phyloP scores from a whole-genome alignment of 2,329 filamentous ascomycete genomes.

The Phaeomoniella chlamydospora region DNA sequence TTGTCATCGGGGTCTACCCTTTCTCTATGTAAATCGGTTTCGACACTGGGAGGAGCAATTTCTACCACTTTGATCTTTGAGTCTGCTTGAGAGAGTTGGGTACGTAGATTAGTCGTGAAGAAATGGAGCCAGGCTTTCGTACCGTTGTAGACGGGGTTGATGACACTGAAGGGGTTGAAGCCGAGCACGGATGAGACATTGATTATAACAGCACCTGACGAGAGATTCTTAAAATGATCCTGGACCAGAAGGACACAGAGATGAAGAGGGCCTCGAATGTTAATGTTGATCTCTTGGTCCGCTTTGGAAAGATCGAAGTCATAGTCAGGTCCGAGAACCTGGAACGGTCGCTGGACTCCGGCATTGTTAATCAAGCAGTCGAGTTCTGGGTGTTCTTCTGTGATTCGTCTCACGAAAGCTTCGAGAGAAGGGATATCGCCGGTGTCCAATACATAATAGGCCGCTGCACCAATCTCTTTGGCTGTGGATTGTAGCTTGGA shows the following conservation, averaged over 20 bases:
- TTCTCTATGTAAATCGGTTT: constrained; percentile 41
- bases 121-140: constrained; percentile 46
- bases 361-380: constrained; percentile 48
- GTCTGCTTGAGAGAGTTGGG: constrained; percentile 27
- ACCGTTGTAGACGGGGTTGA: constrained; percentile 45
- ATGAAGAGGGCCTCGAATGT: constrained; percentile 44
- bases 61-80: constrained; percentile 36
- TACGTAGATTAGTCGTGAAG: constrained; percentile 39
- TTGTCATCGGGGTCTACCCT: constrained; percentile 42
- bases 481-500: constrained; percentile 32
- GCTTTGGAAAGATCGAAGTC: constrained; percentile 28
- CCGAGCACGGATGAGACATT: constrained; percentile 41
- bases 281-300: constrained; percentile 44
- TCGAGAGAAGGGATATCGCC: constrained; percentile 25
- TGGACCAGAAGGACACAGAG: constrained; percentile 32
- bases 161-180: constrained; percentile 35
- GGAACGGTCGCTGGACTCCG: constrained; percentile 40
- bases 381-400: constrained; percentile 35
- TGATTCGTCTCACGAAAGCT: constrained; percentile 29
- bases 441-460: constrained; percentile 39
- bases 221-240: constrained; percentile 29
- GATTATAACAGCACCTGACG: constrained; percentile 28
- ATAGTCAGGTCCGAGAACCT: constrained; percentile 20
- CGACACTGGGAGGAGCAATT: constrained; percentile 40
- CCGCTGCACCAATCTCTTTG: constrained; percentile 27